Conservation (phyloP, 2,329 filamentous ascomycete species). For the Triangularia setosa region DNA sequence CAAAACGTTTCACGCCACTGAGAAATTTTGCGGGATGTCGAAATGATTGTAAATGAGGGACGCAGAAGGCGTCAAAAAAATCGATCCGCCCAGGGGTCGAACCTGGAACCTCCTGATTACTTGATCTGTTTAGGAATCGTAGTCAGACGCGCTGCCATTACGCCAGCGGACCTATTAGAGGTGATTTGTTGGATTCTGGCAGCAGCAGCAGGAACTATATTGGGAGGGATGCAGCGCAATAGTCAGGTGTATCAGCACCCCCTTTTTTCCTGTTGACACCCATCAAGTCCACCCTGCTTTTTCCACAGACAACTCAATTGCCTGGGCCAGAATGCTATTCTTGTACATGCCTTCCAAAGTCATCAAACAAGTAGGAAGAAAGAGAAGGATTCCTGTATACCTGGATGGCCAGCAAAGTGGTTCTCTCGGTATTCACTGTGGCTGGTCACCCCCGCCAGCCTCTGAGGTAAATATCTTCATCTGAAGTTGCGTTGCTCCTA, state of each 20-base stretch:
- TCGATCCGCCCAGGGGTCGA: conserved; percentile 7
- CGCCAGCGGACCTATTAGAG: conserved; percentile 7
- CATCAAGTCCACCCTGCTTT: too few relatives aligned
- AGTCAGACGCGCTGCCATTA: conserved; percentile 12
- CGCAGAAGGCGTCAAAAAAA: background rate
- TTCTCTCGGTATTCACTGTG: background rate
- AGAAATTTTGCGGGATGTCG: too few relatives aligned
- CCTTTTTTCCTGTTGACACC: background rate
- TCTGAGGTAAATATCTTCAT: background rate
- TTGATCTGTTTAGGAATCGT: background rate
- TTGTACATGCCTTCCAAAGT: too few relatives aligned
- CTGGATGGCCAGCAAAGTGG: background rate
- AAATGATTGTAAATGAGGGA: background rate
- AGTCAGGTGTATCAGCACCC: background rate
- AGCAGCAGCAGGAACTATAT: background rate
- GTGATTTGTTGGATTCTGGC: background rate
- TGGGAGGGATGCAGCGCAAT: background rate
- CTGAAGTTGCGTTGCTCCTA: background rate
- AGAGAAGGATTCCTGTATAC: background rate
- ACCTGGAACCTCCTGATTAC: conserved; percentile 6
- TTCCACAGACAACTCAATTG: too few relatives aligned
- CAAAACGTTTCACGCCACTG: too few relatives aligned
- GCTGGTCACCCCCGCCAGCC: background rate
- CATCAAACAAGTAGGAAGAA: background rate
- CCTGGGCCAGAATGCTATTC: too few relatives aligned